Evolutionary conservation across 805 yeast genomes (phyloP), one percentile per base, ranked within the genome.

Genomic region (Tetrapisispora namnaoensis): DNA sequence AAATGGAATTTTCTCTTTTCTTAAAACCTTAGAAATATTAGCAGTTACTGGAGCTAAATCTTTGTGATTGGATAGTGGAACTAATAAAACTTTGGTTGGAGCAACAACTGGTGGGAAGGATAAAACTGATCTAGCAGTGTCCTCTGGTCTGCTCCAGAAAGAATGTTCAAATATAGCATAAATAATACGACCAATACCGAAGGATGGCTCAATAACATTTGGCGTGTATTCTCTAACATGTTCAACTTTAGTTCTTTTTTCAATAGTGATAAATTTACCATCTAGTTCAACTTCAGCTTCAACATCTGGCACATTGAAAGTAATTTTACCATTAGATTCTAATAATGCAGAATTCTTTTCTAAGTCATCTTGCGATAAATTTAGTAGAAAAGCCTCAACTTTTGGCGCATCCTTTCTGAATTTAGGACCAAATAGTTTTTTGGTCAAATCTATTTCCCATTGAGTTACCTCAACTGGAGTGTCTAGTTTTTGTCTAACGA

Each of bases 121-220:
- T 55, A 93, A 74, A 13, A 87, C 95, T 62, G 91, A 82, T 71
- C 96, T 90, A 50, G 86, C 83, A 53, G 82, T 78, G 57, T 86
- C 88, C 66, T 86, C 96, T 18, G 95, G 88, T 72, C 99, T 83
- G 48, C 84, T 71, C 96, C 96, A 93, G 85, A 83, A 93, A 46
- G 79, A 77, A 71, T 93, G 99, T 74, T 93, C 99, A 62, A 90
- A 86, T 57, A 91, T 70, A 37, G 95, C 79, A 73, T 93, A 93
- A 56, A 93, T 74, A 68, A 95, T 88, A 74, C 99, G 90, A 52
- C 99, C 99, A 66, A 93, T 84, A 79, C 99, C 99, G 64, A 93
- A 93, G 7, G 99, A 93, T 53, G 99, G 99, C 74, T 93, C 99
- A 62, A 93, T 93, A 53, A 93, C 99, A 66, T 86, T 89, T 53